phyloP scores from a whole-genome alignment of 1,284 basidiomycete genomes.

The Leccinum griseonigrum region DNA sequence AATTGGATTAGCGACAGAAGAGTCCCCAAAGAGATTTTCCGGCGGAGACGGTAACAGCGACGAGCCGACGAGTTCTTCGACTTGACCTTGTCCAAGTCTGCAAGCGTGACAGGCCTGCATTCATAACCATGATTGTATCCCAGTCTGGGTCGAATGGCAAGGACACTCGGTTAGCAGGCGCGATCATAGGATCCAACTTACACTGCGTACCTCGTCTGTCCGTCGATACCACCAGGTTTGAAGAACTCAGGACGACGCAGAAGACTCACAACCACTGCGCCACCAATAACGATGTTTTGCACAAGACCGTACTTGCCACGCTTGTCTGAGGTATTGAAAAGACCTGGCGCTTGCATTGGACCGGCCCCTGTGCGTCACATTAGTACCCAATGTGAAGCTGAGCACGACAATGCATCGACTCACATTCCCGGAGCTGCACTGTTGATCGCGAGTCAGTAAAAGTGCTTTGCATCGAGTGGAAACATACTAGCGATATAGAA shows the following conservation, averaged over 20 bases:
- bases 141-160: constrained; percentile 41
- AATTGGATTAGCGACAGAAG: neutral
- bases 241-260: constrained; percentile 75
- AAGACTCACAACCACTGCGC: constrained; percentile 73
- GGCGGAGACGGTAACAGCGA: constrained; percentile 27
- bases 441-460: constrained; percentile 3
- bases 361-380: constrained; percentile 57
- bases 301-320: constrained; percentile 79
- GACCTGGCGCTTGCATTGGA: constrained; percentile 75
- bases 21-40: constrained; percentile 4
- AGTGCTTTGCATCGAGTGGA: constrained; percentile 1
- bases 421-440: constrained; percentile 77
- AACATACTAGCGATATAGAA: constrained; percentile 77
- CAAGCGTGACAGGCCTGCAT: constrained; percentile 56
- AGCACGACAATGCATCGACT: constrained; percentile 20
- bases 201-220: constrained; percentile 53
- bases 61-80: constrained; percentile 52
- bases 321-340: constrained; percentile 59
- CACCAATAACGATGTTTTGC: constrained; percentile 83
- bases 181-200: neutral
- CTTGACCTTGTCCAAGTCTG: constrained; percentile 74
- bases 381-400: neutral
- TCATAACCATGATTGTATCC: constrained; percentile 80
- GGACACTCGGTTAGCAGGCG: neutral
- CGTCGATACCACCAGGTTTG: constrained; percentile 58